phyloP scores from a whole-genome alignment of 768 basidiomycete genomes.

The Lactarius psammicola region DNA sequence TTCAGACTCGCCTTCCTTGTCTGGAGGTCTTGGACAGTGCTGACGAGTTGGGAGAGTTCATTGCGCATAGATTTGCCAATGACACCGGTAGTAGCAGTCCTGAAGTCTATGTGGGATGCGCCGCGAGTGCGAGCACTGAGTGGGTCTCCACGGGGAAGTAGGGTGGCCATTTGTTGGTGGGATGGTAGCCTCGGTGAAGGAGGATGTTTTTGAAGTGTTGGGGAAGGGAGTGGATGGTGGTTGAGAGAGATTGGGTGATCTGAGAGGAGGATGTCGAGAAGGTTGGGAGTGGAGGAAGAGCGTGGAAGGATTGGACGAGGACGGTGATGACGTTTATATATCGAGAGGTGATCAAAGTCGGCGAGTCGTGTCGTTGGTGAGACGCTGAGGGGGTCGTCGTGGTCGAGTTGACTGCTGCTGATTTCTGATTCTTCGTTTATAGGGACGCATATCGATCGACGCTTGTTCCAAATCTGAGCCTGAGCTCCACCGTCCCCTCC shows the following conservation, averaged over 20 bases:
- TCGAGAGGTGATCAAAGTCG: constrained; percentile 15
- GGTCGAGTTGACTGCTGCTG: constrained; percentile 8
- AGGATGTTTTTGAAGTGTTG: not conserved
- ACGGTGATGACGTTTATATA: constrained; percentile 31
- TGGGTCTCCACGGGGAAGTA: constrained; percentile 63
- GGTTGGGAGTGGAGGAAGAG: constrained; percentile 27
- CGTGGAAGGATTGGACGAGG: constrained; percentile 15
- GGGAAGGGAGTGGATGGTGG: constrained; percentile 35
- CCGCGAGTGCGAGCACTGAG: constrained; percentile 73
- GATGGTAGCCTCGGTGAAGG: not conserved
- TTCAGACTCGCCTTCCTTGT: constrained; percentile 69
- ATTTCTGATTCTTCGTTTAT: constrained; percentile 28
- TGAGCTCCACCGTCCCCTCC: not conserved
- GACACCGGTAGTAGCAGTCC: constrained; percentile 79
- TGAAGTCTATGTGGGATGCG: constrained; percentile 88
- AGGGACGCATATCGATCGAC: constrained; percentile 26
- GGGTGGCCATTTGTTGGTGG: constrained; percentile 38
- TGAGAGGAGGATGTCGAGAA: constrained; percentile 26
- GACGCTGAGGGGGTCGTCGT: constrained; percentile 2
- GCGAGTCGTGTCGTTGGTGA: constrained; percentile 14
- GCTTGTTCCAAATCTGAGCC: constrained; percentile 21
- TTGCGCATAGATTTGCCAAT: constrained; percentile 94
- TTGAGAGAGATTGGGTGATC: constrained; percentile 24
- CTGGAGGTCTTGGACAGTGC: constrained; percentile 71
- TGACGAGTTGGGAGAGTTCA: constrained; percentile 92